phyloP scores from a whole-genome alignment of 768 basidiomycete species.

The Cantharellus anzutake region DNA sequence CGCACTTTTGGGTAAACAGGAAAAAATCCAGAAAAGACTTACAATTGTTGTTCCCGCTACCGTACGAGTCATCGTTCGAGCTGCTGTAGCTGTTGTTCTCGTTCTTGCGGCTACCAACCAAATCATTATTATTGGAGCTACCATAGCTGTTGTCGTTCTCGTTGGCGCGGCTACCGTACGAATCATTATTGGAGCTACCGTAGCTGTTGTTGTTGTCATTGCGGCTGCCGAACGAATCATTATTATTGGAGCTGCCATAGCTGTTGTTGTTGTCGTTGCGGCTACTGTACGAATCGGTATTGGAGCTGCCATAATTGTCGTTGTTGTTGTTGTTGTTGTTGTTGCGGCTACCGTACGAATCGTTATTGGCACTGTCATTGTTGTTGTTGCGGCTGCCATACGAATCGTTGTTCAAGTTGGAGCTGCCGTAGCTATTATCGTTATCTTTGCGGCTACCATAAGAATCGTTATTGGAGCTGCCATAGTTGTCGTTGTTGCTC shows the following conservation, averaged over 20 bases:
- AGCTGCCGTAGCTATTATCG: too few relatives aligned
- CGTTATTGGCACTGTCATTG: too few relatives aligned
- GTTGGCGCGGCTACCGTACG: not conserved
- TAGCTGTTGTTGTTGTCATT: not conserved
- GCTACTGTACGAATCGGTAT: not conserved
- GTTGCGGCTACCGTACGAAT: too few relatives aligned
- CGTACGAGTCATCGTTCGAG: not conserved
- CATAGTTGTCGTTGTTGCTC: too few relatives aligned
- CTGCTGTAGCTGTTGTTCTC: not conserved
- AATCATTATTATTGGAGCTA: conserved; percentile 1
- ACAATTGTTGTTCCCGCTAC: not conserved
- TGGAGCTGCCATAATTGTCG: not conserved
- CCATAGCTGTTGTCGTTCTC: not conserved
- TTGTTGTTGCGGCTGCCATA: too few relatives aligned
- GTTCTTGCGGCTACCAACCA: not conserved
- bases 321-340: not conserved
- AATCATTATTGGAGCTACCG: not conserved
- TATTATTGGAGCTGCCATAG: not conserved
- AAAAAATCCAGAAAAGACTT: not conserved
- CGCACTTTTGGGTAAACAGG: not conserved
- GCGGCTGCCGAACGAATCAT: too few relatives aligned
- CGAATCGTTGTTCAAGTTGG: too few relatives aligned
- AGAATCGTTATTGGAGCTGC: too few relatives aligned
- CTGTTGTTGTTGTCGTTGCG: not conserved
- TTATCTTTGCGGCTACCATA: too few relatives aligned